Evolutionary conservation across 805 yeast species (phyloP).

Genomic region (Candida taoyuanica): DNA sequence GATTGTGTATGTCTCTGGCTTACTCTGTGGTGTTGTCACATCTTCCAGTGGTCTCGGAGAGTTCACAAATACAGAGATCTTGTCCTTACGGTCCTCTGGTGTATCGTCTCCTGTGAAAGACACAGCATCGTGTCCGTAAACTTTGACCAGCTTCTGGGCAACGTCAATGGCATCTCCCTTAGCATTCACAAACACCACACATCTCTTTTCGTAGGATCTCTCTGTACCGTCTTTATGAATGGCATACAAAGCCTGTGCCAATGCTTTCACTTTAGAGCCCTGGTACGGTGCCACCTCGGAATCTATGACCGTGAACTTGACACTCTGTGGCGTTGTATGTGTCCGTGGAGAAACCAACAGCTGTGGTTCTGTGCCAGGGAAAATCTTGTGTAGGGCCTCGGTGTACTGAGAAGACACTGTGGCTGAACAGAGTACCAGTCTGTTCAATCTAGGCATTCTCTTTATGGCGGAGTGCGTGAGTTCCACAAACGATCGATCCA

Average conservation of each 20-base stretch:
- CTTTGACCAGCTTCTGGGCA: constrained; percentile 45
- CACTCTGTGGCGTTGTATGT: constrained; percentile 76
- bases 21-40: constrained; percentile 1
- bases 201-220: constrained; percentile 67
- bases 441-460: constrained; percentile 47
- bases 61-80: constrained; percentile 58
- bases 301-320: constrained; percentile 71
- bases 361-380: constrained; percentile 62
- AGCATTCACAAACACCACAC: constrained; percentile 79
- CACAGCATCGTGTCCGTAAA: constrained; percentile 53
- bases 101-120: constrained; percentile 66
- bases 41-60: constrained; percentile 47
- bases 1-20: constrained; percentile 19
- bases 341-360: constrained; percentile 63
- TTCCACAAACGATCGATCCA: constrained; percentile 74
- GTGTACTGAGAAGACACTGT: constrained; percentile 82
- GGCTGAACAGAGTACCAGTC: constrained; percentile 79
- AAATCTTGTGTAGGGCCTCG: constrained; percentile 50
- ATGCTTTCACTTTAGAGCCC: constrained; percentile 77
- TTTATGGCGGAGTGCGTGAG: constrained; percentile 56
- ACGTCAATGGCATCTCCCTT: constrained; percentile 58
- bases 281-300: constrained; percentile 74
- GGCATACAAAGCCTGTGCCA: constrained; percentile 85
- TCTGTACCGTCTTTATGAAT: constrained; percentile 83
- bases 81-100: constrained; percentile 51